phyloP scores from a whole-genome alignment of 2,329 filamentous ascomycete species.

The Botryotinia convoluta region DNA sequence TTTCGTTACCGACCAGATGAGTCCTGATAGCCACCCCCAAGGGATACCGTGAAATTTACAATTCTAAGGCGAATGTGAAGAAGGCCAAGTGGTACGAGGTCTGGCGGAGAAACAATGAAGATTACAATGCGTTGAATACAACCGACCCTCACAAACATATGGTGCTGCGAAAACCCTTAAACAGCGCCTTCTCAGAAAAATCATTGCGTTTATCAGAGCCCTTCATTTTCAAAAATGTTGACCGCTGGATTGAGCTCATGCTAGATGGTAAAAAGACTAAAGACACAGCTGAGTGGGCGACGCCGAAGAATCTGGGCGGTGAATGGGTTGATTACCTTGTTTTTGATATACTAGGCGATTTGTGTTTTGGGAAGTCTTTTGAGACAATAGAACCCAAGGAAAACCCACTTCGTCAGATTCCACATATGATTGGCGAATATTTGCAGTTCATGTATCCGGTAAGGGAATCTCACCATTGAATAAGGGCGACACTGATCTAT shows the following conservation, averaged over 20 bases:
- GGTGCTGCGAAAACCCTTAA: not conserved
- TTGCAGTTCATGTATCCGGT: not conserved
- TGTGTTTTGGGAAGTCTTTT: slow-evolving; percentile 14
- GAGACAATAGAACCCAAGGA: slow-evolving; percentile 7
- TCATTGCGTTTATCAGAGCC: slow-evolving; percentile 1
- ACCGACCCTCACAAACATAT: not conserved
- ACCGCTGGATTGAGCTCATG: slow-evolving; percentile 9
- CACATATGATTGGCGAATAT: not conserved
- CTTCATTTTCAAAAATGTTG: slow-evolving; percentile 6
- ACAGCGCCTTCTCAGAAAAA: not conserved
- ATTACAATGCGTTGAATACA: not conserved
- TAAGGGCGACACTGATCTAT: not conserved
- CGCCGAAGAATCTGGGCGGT: not conserved
- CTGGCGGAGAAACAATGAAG: not conserved
- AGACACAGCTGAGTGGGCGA: not conserved
- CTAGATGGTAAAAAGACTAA: not conserved
- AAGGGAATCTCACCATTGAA: not conserved
- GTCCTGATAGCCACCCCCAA: not conserved
- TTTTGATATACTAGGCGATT: slow-evolving; percentile 10
- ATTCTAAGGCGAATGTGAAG: slow-evolving; percentile 1
- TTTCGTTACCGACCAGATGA: not conserved
- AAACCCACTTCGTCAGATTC: not conserved
- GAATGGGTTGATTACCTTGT: not conserved
- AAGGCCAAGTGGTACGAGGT: slow-evolving; percentile 5
- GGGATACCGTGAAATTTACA: not conserved